Base-by-base conservation (phyloP, 768 basidiomycete genomes). In the Mycena metata region DNA sequence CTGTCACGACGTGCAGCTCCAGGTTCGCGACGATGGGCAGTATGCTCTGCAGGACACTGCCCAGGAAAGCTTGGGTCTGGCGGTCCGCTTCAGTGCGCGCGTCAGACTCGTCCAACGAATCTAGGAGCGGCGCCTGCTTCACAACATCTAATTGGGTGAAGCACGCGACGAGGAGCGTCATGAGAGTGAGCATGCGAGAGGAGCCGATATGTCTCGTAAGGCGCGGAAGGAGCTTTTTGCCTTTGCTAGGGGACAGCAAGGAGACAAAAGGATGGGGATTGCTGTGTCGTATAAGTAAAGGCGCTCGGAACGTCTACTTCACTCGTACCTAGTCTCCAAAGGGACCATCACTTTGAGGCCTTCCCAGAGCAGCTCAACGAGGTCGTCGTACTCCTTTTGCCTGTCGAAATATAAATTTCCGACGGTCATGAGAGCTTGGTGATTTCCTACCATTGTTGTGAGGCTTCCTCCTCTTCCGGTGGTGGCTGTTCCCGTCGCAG, bases 241-340 rank as follows among this genome's bases (percentile, higher is more conserved):
- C 98, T 80, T 99, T 99, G 72, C 88, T 88, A 5, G 94, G 91
- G 21, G 86, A 87, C 54, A 99, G 86, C 39, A 99, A 85, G 3
- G 96, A 96, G 72, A 99, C 90, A 82, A 99, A 98, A 2, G 98
- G 98, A 81, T 99, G 98, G 3, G 97, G 97, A 69, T 93, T 86
- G 77, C 96, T 69, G 15, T 96, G 52, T 5, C 6, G 50, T 42
- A 33, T 5, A 55, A 58, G 54, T 45, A 24, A 42, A 50, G 51
- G 51, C 24, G 7, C 19, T 62, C 54, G 19, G 54, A 41, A 30
- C 36, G 33, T 45, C 51, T 13, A 49, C 30, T 30, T 6, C 30
- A 30, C 24, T 23, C 83, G 43, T 69, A 95, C 96, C 96, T 96
- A n/a, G 93, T 92, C 76, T 96, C 96, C 19, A 99, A 86, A 45